Evolutionary conservation across 2,329 filamentous ascomycete genomes (phyloP), one percentile per base, ranked within the genome.

Genomic region (Epichloe sylvatica): DNA sequence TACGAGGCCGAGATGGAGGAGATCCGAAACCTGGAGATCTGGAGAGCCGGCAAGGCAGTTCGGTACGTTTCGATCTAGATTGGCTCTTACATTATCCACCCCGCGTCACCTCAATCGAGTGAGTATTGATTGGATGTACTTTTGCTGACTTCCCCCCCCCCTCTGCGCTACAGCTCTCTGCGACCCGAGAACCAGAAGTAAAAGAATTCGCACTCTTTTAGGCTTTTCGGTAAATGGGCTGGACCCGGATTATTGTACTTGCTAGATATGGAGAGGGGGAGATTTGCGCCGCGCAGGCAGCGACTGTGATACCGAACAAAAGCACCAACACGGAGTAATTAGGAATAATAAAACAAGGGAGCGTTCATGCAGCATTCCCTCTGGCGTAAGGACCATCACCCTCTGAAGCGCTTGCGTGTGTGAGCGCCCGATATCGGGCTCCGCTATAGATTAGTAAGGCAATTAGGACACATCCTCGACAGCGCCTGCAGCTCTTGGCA

Each of bases 1-100:
- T 98, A 90, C 73, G 89, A 96, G 81, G 81, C 87, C 67, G 92
- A 98, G 85, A 86, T 98, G 83, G 78, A 95, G 76, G 92, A 97
- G 78, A 97, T 98, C 76, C 86, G 91, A 65, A 80, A 89, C 67
- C 76, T 98, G 65, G 92, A 98, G 81, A 98, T 98, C 81, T 98
- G 92, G 92, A 82, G 86, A 66, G 92, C 92, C 58, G 92, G 92
- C 71, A 97, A 96, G 83, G 87, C 92, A 62, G 92, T 98, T 64
- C 85, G 91, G 77, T 83, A 74, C 64, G 77, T 70, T 46, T 23
- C 11, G 25, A 30, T 30, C 8, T 30, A 30, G 25, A 30, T 30
- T 3, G 25, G 8, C 8, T 30, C 25, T 30, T 9, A 11, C 8
- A 9, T 30, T 30, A 4, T 30, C 25, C 25, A 9, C 25, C 25